Conservation (phyloP, 1,139 yeast species). For the Protomyces macrosporus region DNA sequence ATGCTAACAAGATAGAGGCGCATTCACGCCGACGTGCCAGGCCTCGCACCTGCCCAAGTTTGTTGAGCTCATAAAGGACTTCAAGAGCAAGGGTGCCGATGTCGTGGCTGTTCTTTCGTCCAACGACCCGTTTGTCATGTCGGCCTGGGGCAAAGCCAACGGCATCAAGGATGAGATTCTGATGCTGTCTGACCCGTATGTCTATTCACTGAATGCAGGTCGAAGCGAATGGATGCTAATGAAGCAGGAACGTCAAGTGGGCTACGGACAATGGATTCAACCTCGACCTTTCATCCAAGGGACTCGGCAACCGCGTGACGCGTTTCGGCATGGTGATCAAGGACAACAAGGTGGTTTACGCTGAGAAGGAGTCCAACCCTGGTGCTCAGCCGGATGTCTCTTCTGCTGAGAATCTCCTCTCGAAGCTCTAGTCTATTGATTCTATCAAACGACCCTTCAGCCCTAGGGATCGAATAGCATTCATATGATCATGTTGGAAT, state of each 20-base stretch:
- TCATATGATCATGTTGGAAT: background rate
- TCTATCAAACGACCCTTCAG: background rate
- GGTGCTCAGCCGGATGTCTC: slow-evolving; percentile 40
- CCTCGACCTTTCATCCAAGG: slow-evolving; percentile 52
- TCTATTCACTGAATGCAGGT: slow-evolving; percentile 47
- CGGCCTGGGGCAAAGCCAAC: slow-evolving; percentile 46
- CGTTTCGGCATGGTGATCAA: slow-evolving; percentile 70
- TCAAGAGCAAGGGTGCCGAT: slow-evolving; percentile 65
- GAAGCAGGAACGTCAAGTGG: slow-evolving; percentile 42
- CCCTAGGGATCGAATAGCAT: background rate
- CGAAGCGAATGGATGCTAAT: slow-evolving; percentile 57
- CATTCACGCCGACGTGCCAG: slow-evolving; percentile 87
- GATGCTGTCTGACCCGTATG: slow-evolving; percentile 35
- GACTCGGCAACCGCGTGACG: slow-evolving; percentile 60
- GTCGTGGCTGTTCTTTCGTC: slow-evolving; percentile 67
- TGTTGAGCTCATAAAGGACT: slow-evolving; percentile 49
- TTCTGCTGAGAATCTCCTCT: slow-evolving; percentile 9
- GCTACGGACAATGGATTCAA: slow-evolving; percentile 53
- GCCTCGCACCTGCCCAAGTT: slow-evolving; percentile 75
- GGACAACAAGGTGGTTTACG: slow-evolving; percentile 58
- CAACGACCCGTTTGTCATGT: slow-evolving; percentile 73
- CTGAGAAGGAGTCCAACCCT: slow-evolving; percentile 56
- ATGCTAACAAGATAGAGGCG: slow-evolving; percentile 41
- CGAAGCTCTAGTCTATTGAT: background rate
- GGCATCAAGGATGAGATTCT: slow-evolving; percentile 36